Evolutionary conservation across 768 basidiomycete species (phyloP).

Genomic region (Suillus alpinus): DNA sequence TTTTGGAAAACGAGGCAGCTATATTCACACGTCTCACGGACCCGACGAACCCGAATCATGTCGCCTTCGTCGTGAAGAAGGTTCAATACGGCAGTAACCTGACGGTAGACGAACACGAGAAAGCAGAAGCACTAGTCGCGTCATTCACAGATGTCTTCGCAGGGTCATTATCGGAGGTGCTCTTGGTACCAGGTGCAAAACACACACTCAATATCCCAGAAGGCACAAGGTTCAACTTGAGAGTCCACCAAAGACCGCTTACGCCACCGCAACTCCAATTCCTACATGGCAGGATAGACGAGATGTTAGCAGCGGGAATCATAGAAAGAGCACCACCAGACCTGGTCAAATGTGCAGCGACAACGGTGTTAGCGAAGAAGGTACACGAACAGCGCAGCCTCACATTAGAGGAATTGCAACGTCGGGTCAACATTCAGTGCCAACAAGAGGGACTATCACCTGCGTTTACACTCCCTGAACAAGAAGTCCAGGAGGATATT

Average conservation of each 20-base stretch:
- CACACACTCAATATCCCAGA: conserved; percentile 1
- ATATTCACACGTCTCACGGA: too few species aligned
- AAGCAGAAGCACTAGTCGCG: too few species aligned
- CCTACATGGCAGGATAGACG: background rate
- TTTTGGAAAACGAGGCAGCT: too few species aligned
- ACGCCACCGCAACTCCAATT: conserved; percentile 3
- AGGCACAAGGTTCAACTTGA: background rate
- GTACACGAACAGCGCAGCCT: conserved; percentile 30
- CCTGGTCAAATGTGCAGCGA: background rate
- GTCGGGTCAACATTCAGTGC: too few species aligned
- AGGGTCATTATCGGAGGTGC: conserved; percentile 37
- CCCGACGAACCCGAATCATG: too few species aligned
- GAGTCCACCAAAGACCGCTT: background rate
- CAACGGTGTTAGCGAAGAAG: conserved; percentile 37
- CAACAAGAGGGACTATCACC: too few species aligned
- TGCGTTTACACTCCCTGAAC: too few species aligned
- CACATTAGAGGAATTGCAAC: conserved; percentile 32
- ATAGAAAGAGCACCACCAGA: background rate
- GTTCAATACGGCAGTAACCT: too few species aligned
- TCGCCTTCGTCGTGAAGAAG: too few species aligned
- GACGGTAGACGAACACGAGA: too few species aligned
- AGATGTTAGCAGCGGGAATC: conserved; percentile 1
- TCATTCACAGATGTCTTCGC: conserved; percentile 43
- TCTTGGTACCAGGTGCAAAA: conserved; percentile 13
- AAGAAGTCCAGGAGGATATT: too few species aligned